Evolutionary conservation across 352 stramenopile genomes (phyloP).

Genomic region (Phytophthora vignae): DNA sequence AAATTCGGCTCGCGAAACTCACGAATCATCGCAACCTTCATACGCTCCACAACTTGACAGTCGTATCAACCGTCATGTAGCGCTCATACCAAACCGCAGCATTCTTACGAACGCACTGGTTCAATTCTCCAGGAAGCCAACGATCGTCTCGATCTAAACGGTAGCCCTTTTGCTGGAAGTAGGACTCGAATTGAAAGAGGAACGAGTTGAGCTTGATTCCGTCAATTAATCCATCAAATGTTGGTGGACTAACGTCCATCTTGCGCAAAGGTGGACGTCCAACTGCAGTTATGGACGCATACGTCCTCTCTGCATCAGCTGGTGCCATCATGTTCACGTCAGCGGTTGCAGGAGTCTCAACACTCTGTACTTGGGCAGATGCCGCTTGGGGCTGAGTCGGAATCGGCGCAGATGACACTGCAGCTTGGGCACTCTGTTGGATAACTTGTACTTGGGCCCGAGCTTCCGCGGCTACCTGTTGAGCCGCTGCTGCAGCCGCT

Average conservation of each 20-base stretch:
- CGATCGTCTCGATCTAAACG: conserved; percentile 1
- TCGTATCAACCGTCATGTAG: neutral
- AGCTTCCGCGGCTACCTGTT: neutral
- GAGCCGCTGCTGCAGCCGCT: neutral
- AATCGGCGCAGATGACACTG: too few relatives aligned
- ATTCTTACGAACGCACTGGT: neutral
- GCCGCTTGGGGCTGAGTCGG: neutral
- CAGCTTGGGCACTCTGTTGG: neutral
- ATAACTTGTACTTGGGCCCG: neutral
- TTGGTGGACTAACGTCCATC: conserved; percentile 11
- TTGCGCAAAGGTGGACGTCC: conserved; percentile 8
- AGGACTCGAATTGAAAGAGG: conserved; percentile 10
- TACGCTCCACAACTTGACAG: neutral
- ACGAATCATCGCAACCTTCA: neutral
- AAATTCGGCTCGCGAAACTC: neutral
- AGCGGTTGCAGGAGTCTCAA: too few relatives aligned
- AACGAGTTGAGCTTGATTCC: conserved; percentile 16
- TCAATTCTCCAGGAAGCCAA: neutral
- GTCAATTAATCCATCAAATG: conserved; percentile 14
- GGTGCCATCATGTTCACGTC: neutral
- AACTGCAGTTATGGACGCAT: too few relatives aligned
- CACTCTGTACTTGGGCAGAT: neutral
- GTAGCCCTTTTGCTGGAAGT: conserved; percentile 13
- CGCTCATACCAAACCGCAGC: neutral
- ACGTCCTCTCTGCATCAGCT: too few relatives aligned